phyloP scores from a whole-genome alignment of 2,329 filamentous ascomycete genomes.

The Madurella fahalii region DNA sequence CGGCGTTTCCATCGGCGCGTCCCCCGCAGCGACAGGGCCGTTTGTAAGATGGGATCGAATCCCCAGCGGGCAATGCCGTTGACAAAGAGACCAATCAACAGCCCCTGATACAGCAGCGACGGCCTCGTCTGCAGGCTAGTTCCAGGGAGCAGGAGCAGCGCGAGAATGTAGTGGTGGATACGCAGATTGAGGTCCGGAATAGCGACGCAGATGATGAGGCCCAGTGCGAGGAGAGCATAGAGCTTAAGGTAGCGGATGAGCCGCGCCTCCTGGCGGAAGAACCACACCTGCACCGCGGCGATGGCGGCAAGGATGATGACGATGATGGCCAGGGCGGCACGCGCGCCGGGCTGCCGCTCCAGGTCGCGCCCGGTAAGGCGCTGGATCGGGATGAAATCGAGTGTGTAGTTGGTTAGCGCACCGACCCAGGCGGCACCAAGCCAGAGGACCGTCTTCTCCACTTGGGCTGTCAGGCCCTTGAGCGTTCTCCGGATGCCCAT shows the following conservation, averaged over 20 bases:
- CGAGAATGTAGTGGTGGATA: constrained; percentile 93
- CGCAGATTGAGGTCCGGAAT: constrained; percentile 76
- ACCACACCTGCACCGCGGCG: constrained; percentile 73
- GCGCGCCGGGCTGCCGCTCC: constrained; percentile 81
- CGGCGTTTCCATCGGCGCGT: constrained; percentile 58
- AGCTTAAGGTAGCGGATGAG: constrained; percentile 73
- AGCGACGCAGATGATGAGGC: constrained; percentile 65
- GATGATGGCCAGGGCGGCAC: constrained; percentile 74
- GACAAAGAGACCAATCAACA: constrained; percentile 86
- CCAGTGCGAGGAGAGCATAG: constrained; percentile 64
- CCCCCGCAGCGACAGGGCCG: constrained; percentile 66
- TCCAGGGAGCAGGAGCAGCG: constrained; percentile 78
- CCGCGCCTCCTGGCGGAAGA: constrained; percentile 78
- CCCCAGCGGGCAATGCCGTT: constrained; percentile 94
- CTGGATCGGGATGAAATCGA: constrained; percentile 89
- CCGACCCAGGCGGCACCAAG: constrained; percentile 88
- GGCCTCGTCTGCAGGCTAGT: constrained; percentile 86
- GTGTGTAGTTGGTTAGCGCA: constrained; percentile 89
- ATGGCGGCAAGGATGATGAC: constrained; percentile 66
- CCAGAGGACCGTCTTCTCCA: constrained; percentile 89
- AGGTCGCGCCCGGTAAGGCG: constrained; percentile 90
- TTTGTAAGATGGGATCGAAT: constrained; percentile 85
- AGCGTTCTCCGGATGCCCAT: constrained; percentile 73
- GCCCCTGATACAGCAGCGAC: constrained; percentile 79
- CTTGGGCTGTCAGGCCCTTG: constrained; percentile 67